A percentile compares a stretch with the other conserved stretches of the same genome.
Evolutionary conservation across 2,329 filamentous ascomycete species (phyloP).

Genomic region (Botryosphaeria dothidea): DNA sequence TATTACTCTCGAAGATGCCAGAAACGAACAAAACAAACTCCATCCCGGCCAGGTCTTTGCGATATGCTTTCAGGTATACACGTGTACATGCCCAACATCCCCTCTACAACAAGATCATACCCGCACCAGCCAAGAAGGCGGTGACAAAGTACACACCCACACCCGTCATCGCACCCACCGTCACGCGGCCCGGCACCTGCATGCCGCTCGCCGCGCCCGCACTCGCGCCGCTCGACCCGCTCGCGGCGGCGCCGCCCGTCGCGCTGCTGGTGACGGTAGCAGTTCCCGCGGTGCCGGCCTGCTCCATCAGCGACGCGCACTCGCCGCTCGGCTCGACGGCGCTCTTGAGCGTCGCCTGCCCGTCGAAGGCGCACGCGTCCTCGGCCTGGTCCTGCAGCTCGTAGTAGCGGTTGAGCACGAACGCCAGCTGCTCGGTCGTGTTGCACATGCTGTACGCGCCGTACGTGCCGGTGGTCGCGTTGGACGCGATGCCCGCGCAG

Average conservation of each 20-base stretch:
- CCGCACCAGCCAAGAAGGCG: slow-evolving; percentile 53
- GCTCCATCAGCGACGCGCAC: slow-evolving; percentile 61
- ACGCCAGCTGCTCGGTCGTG: slow-evolving; percentile 69
- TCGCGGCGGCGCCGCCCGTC: slow-evolving; percentile 31
- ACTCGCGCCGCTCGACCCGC: slow-evolving; percentile 25
- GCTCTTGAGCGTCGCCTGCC: slow-evolving; percentile 60
- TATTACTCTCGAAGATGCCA: not conserved
- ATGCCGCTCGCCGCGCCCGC: slow-evolving; percentile 28
- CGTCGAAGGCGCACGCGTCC: slow-evolving; percentile 70
- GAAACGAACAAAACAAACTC: not conserved
- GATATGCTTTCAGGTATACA: not conserved
- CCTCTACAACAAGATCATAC: slow-evolving; percentile 56
- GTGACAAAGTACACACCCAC: slow-evolving; percentile 52
- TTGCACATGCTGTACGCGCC: slow-evolving; percentile 79
- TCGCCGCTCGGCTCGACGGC: slow-evolving; percentile 47
- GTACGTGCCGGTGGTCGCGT: slow-evolving; percentile 68
- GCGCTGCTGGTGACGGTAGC: slow-evolving; percentile 54
- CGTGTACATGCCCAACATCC: not conserved
- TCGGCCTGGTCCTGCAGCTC: slow-evolving; percentile 53
- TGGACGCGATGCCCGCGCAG: slow-evolving; percentile 69
- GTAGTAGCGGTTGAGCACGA: slow-evolving; percentile 75
- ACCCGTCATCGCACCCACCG: slow-evolving; percentile 44
- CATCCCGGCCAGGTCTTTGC: not conserved
- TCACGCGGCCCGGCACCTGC: slow-evolving; percentile 43
- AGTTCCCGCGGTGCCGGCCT: slow-evolving; percentile 64